Percentiles rank a stretch among this genome's conserved stretches.
Evolutionary conservation across 2,329 filamentous ascomycete genomes (phyloP).

Genomic region (Trichoderma atroviride): DNA sequence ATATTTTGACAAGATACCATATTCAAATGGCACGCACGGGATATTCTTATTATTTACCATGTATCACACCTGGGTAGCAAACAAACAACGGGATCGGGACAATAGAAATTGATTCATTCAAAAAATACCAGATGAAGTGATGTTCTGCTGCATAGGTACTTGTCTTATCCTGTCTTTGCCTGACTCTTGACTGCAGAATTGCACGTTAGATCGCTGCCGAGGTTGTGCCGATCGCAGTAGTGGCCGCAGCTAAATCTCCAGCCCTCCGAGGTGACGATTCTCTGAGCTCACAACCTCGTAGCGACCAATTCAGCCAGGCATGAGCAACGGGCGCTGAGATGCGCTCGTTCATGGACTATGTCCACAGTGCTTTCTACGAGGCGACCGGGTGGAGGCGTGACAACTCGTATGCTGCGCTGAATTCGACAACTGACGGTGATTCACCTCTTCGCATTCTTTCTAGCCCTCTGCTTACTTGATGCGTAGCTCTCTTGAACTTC

Average conservation of each 20-base stretch:
- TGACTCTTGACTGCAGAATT: neutral
- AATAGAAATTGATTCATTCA: constrained; percentile 16
- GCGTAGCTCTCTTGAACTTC: constrained; percentile 80
- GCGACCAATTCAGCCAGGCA: constrained; percentile 32
- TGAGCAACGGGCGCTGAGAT: constrained; percentile 54
- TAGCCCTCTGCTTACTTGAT: neutral
- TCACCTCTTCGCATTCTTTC: constrained; percentile 22
- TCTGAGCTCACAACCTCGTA: neutral
- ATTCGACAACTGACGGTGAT: constrained; percentile 76
- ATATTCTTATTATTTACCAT: constrained; percentile 17
- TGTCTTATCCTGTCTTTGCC: neutral
- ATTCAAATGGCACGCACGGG: constrained; percentile 19
- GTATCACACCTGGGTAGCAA: constrained; percentile 20
- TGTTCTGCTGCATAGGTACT: neutral
- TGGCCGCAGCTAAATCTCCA: neutral
- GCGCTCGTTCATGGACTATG: constrained; percentile 97
- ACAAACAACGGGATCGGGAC: constrained; percentile 18
- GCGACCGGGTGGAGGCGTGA: constrained; percentile 87
- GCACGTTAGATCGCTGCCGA: constrained; percentile 1
- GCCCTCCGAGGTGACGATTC: neutral
- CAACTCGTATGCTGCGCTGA: constrained; percentile 88
- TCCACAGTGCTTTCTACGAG: constrained; percentile 86
- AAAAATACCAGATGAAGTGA: neutral
- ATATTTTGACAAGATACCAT: constrained; percentile 16
- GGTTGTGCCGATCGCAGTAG: constrained; percentile 15